These are phyloP conservation scores for Malus hybrid DNA, from an alignment of 331 rosid genomes.

Conservation along the genomic window DNA sequence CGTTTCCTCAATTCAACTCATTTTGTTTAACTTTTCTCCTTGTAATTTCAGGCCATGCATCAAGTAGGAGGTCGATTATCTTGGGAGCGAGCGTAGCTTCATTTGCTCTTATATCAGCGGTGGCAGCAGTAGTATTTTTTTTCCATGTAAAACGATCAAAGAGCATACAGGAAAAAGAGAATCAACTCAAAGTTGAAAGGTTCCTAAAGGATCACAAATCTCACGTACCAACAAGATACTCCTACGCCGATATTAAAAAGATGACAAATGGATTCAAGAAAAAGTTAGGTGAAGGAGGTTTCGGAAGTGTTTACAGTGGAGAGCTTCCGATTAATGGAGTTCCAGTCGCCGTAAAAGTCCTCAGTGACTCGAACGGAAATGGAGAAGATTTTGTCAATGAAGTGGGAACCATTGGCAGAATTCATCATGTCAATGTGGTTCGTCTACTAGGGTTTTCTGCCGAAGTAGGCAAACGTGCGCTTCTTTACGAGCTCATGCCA, in stretches of 20 bases:
- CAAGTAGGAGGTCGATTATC: background rate
- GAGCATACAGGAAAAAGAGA: background rate
- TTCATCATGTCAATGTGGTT: conserved; percentile 8
- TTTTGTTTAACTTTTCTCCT: background rate
- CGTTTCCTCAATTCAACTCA: no score
- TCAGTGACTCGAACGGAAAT: background rate
- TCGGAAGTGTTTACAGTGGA: conserved; percentile 5
- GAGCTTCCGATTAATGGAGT: background rate
- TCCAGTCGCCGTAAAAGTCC: background rate
- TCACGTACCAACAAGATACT: conserved; percentile 9
- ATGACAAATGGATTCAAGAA: background rate
- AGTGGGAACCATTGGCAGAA: conserved; percentile 13
- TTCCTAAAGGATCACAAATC: conserved; percentile 3
- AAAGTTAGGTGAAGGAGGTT: conserved; percentile 1
- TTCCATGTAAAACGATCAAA: background rate
- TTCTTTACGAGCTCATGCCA: conserved; percentile 5
- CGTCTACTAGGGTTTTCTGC: conserved; percentile 1
- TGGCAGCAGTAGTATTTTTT: background rate
- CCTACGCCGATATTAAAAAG: background rate
- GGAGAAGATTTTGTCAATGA: conserved; percentile 9
- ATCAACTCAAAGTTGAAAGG: conserved; percentile 3
- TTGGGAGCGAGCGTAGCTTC: background rate
- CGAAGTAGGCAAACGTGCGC: conserved; percentile 5
- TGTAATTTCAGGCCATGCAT: background rate
- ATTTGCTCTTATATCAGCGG: background rate